Base-by-base conservation (phyloP, 306 rosid species). In the Corylus avellana region DNA sequence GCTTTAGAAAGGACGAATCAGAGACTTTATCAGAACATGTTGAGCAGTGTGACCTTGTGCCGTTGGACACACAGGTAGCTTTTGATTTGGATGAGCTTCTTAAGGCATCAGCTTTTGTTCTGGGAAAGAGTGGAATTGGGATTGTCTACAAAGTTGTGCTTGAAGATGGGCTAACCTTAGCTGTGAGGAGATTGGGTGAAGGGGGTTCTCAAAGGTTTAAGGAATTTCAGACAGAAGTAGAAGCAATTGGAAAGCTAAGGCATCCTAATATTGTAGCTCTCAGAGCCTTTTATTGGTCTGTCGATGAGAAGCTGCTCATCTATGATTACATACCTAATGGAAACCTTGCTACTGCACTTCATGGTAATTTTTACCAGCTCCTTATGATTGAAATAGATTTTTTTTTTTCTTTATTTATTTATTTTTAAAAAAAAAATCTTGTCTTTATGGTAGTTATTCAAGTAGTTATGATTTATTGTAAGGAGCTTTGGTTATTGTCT, bases 51-150 rank as follows among this genome's bases (percentile, higher is more conserved):
- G 99, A 93, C 86, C 94, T 95, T 70, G 94, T 95, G 72, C 83
- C 98, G n/a, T 86, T 95, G 82, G 99, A 95, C 79, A 17, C 87
- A 18, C 92, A 80, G 48, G 94, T 95, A 77, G 86, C 87, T 11
- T 95, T 95, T 82, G 99, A 95, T 90, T 89, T 95, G 74, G 99
- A 95, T 74, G 98, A 95, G 78, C 99, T 95, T 88, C 97, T 95
- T 8, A 95, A 95, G 90, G 99, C 99, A 54, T 95, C 99, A 2
- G 99, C 99, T 72, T 95, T 95, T 78, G 99, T 95, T 79, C 82
- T 95, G 16, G 99, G 99, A 14, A 95, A 93, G 85, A 93, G 98
- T 78, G 94, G 98, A 66, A 91, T 93, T 42, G 99, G 99, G 73
- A 95, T 95, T 83, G 95, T 95, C 78, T 95, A 95, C 89, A 93